phyloP scores from a whole-genome alignment of 208 protist genomes.

The Trypanosomatidae sp. region DNA sequence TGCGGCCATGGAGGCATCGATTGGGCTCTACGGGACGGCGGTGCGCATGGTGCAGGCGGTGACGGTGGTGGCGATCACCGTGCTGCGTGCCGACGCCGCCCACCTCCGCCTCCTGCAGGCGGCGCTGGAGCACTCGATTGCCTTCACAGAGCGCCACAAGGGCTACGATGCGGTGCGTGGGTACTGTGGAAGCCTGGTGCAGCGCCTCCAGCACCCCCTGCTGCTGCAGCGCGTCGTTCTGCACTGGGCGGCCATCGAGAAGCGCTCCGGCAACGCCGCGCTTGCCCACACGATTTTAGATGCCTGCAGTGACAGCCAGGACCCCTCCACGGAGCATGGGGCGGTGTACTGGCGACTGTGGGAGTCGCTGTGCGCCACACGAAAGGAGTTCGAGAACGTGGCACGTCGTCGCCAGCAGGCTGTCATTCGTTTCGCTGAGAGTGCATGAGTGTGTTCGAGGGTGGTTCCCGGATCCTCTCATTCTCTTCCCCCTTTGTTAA shows the following conservation, averaged over 20 bases:
- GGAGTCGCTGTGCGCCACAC: constrained; percentile 63
- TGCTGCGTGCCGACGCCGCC: constrained; percentile 9
- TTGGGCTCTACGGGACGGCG: constrained; percentile 61
- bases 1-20: constrained; percentile 46
- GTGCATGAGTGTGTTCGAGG: too few relatives aligned
- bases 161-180: constrained; percentile 45
- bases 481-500: too few relatives aligned
- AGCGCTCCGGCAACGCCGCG: constrained; percentile 43
- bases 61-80: constrained; percentile 20
- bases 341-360: constrained; percentile 73
- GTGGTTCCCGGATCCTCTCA: too few relatives aligned
- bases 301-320: constrained; percentile 69
- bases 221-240: constrained; percentile 68
- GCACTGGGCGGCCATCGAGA: constrained; percentile 80
- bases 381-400: constrained; percentile 68
- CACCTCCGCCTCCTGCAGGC: constrained; percentile 41
- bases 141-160: constrained; percentile 36
- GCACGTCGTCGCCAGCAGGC: constrained; percentile 62
- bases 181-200: constrained; percentile 45
- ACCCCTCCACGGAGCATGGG: constrained; percentile 52
- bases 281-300: constrained; percentile 64
- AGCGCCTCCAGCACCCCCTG: constrained; percentile 20
- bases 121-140: constrained; percentile 51
- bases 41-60: constrained; percentile 38
- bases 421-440: constrained; percentile 35